Evolutionary conservation across 129 eudicot genomes (phyloP).

Genomic region (Helichrysum umbraculigerum): DNA sequence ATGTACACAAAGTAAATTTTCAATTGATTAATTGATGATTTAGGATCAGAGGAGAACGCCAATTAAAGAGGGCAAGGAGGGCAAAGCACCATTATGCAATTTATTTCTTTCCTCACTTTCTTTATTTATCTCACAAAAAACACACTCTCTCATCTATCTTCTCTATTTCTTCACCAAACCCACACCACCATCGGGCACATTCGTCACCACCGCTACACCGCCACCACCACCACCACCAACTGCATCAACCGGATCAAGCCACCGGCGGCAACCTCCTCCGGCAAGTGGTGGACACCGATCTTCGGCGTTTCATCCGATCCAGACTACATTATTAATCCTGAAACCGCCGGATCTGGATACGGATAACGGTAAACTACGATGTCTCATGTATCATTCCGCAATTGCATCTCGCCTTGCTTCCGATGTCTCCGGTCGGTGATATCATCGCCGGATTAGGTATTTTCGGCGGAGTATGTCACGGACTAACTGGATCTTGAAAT

Average conservation of each 20-base stretch:
- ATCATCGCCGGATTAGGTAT: conserved; percentile 1
- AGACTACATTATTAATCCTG: conserved; percentile 45
- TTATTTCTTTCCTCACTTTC: no score
- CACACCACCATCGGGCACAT: no score
- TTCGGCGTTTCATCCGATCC: conserved; percentile 60
- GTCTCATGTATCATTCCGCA: conserved; percentile 61
- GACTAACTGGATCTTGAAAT: conserved; percentile 4
- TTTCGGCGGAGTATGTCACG: no score
- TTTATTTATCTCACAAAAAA: no score
- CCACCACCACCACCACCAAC: conserved; percentile 20
- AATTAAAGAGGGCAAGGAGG: no score
- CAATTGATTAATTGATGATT: no score
- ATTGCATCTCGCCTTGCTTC: conserved; percentile 64
- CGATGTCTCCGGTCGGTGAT: conserved; percentile 38
- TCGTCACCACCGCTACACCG: no score
- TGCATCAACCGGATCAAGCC: conserved; percentile 21
- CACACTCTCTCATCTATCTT: no score
- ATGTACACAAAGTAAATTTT: no score
- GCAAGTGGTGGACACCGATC: conserved; percentile 64
- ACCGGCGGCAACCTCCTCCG: conserved; percentile 31
- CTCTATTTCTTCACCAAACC: no score
- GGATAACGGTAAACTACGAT: conserved; percentile 26
- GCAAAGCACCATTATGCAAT: no score
- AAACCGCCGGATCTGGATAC: conserved; percentile 11
- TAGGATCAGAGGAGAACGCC: no score